phyloP scores from a whole-genome alignment of 1,139 yeast genomes.

The Hyphopichia fennica region DNA sequence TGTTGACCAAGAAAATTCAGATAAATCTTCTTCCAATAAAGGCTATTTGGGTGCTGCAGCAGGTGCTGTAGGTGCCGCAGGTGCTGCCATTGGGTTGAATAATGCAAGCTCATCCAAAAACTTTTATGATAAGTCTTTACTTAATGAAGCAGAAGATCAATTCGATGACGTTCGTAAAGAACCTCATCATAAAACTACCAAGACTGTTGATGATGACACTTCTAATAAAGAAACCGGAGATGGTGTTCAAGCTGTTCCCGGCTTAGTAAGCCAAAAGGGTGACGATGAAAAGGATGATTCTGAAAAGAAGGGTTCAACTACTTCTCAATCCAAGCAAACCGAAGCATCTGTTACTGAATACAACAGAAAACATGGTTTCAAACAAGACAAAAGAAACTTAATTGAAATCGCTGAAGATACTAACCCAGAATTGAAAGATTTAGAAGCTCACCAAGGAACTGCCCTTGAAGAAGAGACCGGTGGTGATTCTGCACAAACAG shows the following conservation, averaged over 20 bases:
- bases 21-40: neutral
- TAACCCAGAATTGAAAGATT: slow-evolving; percentile 19
- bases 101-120: slow-evolving; percentile 12
- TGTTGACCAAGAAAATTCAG: neutral
- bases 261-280: slow-evolving; percentile 1
- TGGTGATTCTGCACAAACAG: slow-evolving; percentile 1
- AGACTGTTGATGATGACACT: slow-evolving; percentile 3
- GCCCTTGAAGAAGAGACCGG: slow-evolving; percentile 9
- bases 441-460: slow-evolving; percentile 15
- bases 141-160: slow-evolving; percentile 20
- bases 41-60: slow-evolving; percentile 16
- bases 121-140: slow-evolving; percentile 12
- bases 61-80: slow-evolving; percentile 24
- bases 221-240: slow-evolving; percentile 3
- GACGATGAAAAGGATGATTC: slow-evolving; percentile 5
- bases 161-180: slow-evolving; percentile 21
- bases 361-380: slow-evolving; percentile 29
- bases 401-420: slow-evolving; percentile 29
- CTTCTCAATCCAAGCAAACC: slow-evolving; percentile 9
- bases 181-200: slow-evolving; percentile 16
- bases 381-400: slow-evolving; percentile 24
- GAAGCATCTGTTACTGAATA: slow-evolving; percentile 26
- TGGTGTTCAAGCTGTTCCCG: slow-evolving; percentile 9
- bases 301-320: slow-evolving; percentile 8
- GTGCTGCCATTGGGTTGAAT: slow-evolving; percentile 21